These are phyloP conservation scores for Luffa acutangula DNA, from an alignment of 306 rosid species.

Conservation along the genomic window DNA sequence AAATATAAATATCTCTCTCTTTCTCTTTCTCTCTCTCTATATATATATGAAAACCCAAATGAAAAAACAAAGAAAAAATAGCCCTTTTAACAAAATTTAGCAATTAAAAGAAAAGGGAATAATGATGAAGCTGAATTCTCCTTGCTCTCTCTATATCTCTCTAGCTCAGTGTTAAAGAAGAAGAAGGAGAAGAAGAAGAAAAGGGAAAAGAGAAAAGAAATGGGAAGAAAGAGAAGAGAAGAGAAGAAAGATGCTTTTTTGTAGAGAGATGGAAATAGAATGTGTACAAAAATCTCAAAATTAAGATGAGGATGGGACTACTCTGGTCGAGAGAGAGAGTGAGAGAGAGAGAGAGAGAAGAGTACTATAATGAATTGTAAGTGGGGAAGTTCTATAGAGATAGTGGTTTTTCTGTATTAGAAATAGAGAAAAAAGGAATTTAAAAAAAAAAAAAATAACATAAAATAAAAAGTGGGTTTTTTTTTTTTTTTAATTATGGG, in stretches of 20 bases:
- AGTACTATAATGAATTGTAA: background rate
- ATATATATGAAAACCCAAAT: background rate
- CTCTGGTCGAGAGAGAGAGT: constrained; percentile 56
- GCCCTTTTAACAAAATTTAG: background rate
- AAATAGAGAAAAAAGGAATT: constrained; percentile 18
- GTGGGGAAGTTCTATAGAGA: constrained; percentile 6
- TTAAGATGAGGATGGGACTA: constrained; percentile 54
- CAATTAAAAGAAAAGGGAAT: background rate
- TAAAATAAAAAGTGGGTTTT: constrained; percentile 20
- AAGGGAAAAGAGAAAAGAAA: background rate
- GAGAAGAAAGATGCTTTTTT: constrained; percentile 6
- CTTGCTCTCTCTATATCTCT: background rate
- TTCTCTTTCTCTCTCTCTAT: too few species aligned
- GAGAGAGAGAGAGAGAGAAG: constrained; percentile 22
- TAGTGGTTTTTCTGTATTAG: constrained; percentile 25
- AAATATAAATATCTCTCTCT: background rate
- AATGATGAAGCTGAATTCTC: background rate
- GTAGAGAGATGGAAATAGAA: constrained; percentile 15
- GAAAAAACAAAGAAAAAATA: background rate
- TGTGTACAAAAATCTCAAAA: constrained; percentile 29
- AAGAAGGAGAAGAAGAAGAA: constrained; percentile 4
- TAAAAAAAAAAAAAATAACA: too few species aligned
- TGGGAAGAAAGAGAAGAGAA: constrained; percentile 13
- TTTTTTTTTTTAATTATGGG: constrained; percentile 25
- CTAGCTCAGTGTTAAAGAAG: background rate